These are phyloP conservation scores for Neonothopanus nambi DNA, from an alignment of 1,284 basidiomycete genomes.

Conservation along the genomic window DNA sequence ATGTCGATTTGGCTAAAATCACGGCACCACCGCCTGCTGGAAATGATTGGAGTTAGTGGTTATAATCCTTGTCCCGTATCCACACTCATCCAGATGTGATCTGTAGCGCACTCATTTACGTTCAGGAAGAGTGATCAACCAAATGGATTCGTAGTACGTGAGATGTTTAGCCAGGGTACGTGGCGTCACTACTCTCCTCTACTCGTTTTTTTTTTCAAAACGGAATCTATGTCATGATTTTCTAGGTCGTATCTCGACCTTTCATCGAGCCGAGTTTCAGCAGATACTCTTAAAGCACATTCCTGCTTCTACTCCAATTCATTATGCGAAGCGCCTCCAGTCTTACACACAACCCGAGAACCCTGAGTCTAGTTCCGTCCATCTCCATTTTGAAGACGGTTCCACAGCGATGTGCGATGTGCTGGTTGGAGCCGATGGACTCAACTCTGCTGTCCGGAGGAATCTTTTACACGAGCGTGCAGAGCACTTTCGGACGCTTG, in stretches of 20 bases:
- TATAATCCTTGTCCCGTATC: background rate
- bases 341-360: slow-evolving; percentile 17
- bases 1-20: slow-evolving; percentile 24
- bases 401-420: slow-evolving; percentile 25
- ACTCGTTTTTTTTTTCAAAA: too few relatives aligned
- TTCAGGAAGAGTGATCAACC: slow-evolving; percentile 28
- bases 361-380: slow-evolving; percentile 7
- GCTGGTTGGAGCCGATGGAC: slow-evolving; percentile 28
- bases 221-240: background rate
- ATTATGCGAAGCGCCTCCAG: slow-evolving; percentile 23
- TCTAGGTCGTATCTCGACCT: slow-evolving; percentile 24
- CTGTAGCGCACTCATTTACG: slow-evolving; percentile 20
- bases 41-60: slow-evolving; percentile 16
- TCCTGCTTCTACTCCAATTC: slow-evolving; percentile 17
- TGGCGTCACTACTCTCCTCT: background rate
- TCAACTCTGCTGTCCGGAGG: slow-evolving; percentile 22
- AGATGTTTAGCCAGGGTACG: slow-evolving; percentile 22
- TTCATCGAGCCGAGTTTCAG: slow-evolving; percentile 28
- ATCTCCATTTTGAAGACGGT: slow-evolving; percentile 24
- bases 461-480: slow-evolving; percentile 9
- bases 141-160: slow-evolving; percentile 22
- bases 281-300: slow-evolving; percentile 21
- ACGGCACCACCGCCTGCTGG: slow-evolving; percentile 21
- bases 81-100: background rate
- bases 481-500: background rate